Evolutionary conservation across 2,329 filamentous ascomycete species (phyloP), one percentile per base, ranked within the genome.

Genomic region (Claviceps sp.): DNA sequence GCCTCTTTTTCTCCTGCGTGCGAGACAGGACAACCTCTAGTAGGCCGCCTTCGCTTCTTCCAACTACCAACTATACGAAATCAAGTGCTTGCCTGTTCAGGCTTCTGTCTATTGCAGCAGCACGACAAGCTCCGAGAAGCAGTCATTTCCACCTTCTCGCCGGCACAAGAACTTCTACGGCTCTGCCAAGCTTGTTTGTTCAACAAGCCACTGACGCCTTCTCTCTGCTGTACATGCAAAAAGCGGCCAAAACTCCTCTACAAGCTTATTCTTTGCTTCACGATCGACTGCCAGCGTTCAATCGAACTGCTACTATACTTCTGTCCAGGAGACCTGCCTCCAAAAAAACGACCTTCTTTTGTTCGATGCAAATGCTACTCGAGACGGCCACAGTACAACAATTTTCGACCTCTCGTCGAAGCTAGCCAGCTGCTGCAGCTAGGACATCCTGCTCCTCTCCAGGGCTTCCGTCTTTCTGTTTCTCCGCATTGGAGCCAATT

Each of bases 311-410:
- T 47, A 26, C 30, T 34, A 34, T 34, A 34, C 18, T 13, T 43
- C 18, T 37, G 40, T 37, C 50, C 45, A 45, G 38, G 45, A 42
- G 44, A 55, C 54, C 9, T 26, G 55, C 18, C 37, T 45, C 40
- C 40, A 46, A 50, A 34, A 46, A 50, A 37, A 18, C 48, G 51
- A 53, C 48, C 34, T 45, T 42, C 37, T 48, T 53, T 34, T 50
- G 52, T 56, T 55, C 55, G 37, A 59, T 55, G 59, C 62, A 61
- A 61, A 67, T 67, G 65, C 61, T 56, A 57, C 59, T 34, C 56
- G 59, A 57, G 58, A 62, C 60, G 57, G 62, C 60, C 59, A 59
- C 63, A 63, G 64, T 62, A 60, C 63, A 63, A 65, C 63, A 60
- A 62, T 54, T 57, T 41, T 57, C 61, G 57, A 61, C 56, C 52